Conservation (phyloP, 176 grass and related monocot species). For the Urochloa ruziziensis region DNA sequence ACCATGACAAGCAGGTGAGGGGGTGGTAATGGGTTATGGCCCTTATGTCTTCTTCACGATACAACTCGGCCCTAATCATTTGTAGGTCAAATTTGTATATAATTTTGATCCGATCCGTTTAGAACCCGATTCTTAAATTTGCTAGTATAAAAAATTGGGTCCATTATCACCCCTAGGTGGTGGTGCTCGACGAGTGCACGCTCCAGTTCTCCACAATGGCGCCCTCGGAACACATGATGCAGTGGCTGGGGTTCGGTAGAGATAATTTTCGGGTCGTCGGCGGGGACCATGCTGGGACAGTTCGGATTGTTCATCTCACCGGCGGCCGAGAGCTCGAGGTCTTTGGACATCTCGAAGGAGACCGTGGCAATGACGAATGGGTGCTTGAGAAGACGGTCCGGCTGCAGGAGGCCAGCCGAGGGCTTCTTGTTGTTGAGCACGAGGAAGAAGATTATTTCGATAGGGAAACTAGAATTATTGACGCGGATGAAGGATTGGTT, state of each 20-base stretch:
- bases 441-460: neutral
- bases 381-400: neutral
- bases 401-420: neutral
- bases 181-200: neutral
- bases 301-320: neutral
- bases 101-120: no score
- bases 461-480: no score
- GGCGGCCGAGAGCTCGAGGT: neutral
- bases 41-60: no score
- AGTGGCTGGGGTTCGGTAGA: neutral
- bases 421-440: neutral
- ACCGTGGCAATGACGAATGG: neutral
- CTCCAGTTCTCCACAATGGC: neutral
- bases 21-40: no score
- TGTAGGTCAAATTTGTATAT: no score
- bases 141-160: no score
- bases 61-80: no score
- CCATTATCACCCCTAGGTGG: no score
- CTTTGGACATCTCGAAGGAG: neutral
- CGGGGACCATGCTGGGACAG: no score
- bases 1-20: neutral
- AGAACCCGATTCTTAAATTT: no score
- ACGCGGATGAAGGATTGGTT: no score
- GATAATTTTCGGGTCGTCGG: neutral
- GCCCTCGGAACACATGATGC: neutral